phyloP scores from a whole-genome alignment of 768 basidiomycete genomes.

The Suillus fuscotomentosus region DNA sequence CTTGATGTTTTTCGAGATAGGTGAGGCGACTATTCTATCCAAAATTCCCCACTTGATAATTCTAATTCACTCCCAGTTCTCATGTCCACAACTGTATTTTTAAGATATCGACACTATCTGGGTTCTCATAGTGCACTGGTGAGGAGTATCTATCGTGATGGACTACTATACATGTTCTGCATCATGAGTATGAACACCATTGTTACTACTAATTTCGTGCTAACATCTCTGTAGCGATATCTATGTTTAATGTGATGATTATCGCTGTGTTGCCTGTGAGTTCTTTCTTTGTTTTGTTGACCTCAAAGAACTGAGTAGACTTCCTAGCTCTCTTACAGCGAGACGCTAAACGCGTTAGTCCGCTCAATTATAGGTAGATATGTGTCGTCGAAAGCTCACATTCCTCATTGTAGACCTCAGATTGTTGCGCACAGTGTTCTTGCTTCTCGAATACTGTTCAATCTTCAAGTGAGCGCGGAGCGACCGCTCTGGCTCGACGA shows the following conservation, averaged over 20 bases:
- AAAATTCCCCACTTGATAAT: neutral
- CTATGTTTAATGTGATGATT: neutral
- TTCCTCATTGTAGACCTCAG: neutral
- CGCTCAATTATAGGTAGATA: neutral
- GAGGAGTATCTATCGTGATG: constrained; percentile 1
- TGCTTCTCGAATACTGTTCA: constrained; percentile 6
- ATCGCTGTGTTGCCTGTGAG: neutral
- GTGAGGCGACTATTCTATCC: neutral
- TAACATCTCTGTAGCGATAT: neutral
- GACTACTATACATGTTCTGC: neutral
- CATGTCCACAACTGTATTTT: neutral
- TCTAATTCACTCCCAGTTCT: neutral
- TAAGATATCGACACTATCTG: constrained; percentile 5
- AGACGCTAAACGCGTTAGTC: neutral
- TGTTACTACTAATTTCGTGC: neutral
- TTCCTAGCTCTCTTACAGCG: neutral
- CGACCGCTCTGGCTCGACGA: neutral
- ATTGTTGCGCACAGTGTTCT: constrained; percentile 6
- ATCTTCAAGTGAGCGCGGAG: neutral
- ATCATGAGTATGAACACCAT: neutral
- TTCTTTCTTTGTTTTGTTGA: neutral
- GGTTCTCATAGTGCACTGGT: neutral
- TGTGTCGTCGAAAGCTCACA: neutral
- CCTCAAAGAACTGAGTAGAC: neutral
- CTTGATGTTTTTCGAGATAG: constrained; percentile 5